Evolutionary conservation across 768 basidiomycete species (phyloP), one percentile per base, ranked within the genome.

Genomic region (Calocybe indica): DNA sequence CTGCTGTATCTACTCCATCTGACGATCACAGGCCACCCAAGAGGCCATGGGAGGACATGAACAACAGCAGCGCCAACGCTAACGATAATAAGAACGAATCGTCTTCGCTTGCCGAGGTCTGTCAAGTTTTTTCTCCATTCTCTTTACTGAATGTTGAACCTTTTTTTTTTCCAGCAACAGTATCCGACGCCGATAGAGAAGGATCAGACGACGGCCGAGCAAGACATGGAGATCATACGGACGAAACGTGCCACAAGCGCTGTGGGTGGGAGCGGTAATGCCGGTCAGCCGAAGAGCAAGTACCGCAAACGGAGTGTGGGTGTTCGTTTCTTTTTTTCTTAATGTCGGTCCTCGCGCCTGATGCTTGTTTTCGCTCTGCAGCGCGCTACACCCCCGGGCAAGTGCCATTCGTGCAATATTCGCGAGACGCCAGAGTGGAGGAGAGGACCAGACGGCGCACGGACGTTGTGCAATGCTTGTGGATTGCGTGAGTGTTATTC

Each of bases 401-500:
- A 90, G 60, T 91, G 88, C 57, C 86, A 90, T 65, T 89, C 88
- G 31, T 91, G 88, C 62, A 87, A 88, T 66, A 90, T 89, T 47
- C 74, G 84, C 49, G 88, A 91, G 61, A 91, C 88, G 4, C 88
- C 88, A n/a, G 88, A 91, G 62, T 91, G 88, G 88, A 67, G 88
- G 45, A 77, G 88, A 22, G 88, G 88, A 11, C 88, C 88, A 2
- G 88, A 90, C 58, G 88, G 88, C 4, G 88, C 88, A 22, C 69
- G 88, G 58, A 91, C 88, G 6, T 61, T 91, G 56, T 91, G 88
- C 60, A 91, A 90, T 61, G 88, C 88, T 37, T 91, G 88, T 65
- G 88, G 88, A 31, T 66, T 91, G 55, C 88, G 88, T 91, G 62
- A 61, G 85, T 81, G 31, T 32, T 52, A 45, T 46, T 43, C 47